Base-by-base conservation (phyloP, 257 asterid genomes). In the Capsicum baccatum region DNA sequence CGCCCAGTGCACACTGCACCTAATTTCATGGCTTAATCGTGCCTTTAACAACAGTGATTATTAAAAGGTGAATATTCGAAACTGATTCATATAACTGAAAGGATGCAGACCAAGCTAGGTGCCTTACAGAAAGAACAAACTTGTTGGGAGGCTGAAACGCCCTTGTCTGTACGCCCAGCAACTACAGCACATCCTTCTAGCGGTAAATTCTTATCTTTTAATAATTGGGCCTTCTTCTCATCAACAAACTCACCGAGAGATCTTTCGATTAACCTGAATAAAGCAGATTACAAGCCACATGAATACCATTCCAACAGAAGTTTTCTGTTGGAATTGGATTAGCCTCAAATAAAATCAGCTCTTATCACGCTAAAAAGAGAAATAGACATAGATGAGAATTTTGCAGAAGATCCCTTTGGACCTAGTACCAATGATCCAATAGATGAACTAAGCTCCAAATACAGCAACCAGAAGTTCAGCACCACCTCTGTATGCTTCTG, bases 101-200 rank as follows among this genome's bases (percentile, higher is more conserved):
- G 62, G 62, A 74, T 74, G 62, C 37, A 64, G 42, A 59, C 82
- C 85, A 83, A 88, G 79, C 19, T 42, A 87, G 69, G 64, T 50
- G 66, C 89, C 94, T 86, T 93, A 96, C 98, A 92, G 93, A 94
- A 96, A 86, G 99, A 95, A 89, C 98, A 92, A 90, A 94, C 97
- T 96, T 94, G 98, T 83, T 88, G 91, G 86, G 91, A 92, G 52
- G 99, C 99, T 44, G 98, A 88, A 91, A 96, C 99, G 85, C 99
- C 99, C 89, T 96, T 96, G 89, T 96, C 99, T 69, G 99, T 96
- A 83, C 99, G 97, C 76, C 98, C 98, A 59, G 98, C 98, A 67
- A 96, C 99, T 52, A 86, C 13, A 89, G 90, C 87, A 86, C 92
- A 89, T n/a, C 89, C 96, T 87, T 96, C 98, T 71, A 93, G 15